These are phyloP conservation scores for Grosmannia huntii DNA, from an alignment of 2,329 filamentous ascomycete species.

Conservation along the genomic window DNA sequence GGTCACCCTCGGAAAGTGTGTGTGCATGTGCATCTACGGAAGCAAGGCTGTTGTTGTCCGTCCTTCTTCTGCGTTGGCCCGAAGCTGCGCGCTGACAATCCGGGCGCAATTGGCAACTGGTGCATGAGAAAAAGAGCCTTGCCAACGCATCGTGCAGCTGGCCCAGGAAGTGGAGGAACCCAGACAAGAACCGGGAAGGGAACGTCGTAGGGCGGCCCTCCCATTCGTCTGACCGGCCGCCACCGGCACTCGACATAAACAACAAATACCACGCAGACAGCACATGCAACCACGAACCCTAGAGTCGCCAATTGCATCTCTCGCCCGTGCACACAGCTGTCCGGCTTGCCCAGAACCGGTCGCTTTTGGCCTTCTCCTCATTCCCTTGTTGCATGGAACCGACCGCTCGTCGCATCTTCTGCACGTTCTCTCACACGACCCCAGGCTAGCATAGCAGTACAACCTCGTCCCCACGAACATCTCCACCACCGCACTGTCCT, in stretches of 20 bases:
- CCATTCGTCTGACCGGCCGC: neutral
- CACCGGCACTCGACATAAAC: neutral
- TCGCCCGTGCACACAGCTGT: neutral
- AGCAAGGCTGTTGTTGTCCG: neutral
- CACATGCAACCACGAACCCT: neutral
- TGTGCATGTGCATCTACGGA: neutral
- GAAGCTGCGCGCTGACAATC: neutral
- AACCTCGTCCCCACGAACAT: slow-evolving; percentile 1
- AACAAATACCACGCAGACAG: neutral
- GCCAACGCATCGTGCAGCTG: slow-evolving; percentile 13
- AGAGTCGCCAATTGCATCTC: neutral
- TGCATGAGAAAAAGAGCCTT: neutral
- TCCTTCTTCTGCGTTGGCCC: neutral
- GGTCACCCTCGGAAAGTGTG: neutral
- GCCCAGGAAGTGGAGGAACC: slow-evolving; percentile 3
- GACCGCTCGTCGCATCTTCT: neutral
- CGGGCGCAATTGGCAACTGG: neutral
- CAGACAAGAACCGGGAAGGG: neutral
- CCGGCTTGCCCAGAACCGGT: neutral
- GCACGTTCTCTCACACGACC: neutral
- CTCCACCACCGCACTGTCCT: slow-evolving; percentile 5
- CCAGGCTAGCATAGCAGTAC: neutral
- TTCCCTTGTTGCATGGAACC: neutral
- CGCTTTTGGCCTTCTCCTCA: neutral
- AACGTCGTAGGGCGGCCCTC: neutral